These are phyloP conservation scores for Wickerhamomyces rabaulensis DNA, from an alignment of 805 yeast genomes.

Conservation along the genomic window DNA sequence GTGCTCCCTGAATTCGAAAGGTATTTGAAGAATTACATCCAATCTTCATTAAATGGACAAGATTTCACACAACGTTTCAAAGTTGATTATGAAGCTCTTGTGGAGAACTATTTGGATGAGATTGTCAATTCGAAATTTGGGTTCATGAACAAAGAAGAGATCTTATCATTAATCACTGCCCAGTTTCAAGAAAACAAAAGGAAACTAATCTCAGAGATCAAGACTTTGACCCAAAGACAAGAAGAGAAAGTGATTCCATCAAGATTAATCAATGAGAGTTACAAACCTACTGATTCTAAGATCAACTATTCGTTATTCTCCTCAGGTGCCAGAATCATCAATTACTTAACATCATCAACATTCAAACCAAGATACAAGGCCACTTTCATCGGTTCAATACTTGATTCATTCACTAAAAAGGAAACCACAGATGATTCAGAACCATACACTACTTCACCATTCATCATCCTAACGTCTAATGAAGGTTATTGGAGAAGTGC, in stretches of 20 bases:
- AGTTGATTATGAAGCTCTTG: constrained; percentile 11
- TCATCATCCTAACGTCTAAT: constrained; percentile 15
- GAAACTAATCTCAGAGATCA: constrained; percentile 18
- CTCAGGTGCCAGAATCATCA: constrained; percentile 33
- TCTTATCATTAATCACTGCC: constrained; percentile 13
- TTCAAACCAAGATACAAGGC: constrained; percentile 19
- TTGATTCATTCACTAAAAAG: neutral
- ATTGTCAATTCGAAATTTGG: constrained; percentile 14
- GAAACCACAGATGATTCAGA: neutral
- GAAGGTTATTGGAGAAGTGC: constrained; percentile 23
- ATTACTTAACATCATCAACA: constrained; percentile 30
- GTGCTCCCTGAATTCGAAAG: constrained; percentile 20
- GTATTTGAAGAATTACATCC: constrained; percentile 11
- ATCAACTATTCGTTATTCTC: constrained; percentile 29
- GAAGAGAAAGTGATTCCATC: constrained; percentile 4
- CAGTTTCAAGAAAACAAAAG: constrained; percentile 21
- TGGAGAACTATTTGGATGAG: constrained; percentile 15
- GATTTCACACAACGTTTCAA: constrained; percentile 5
- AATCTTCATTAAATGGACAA: constrained; percentile 2
- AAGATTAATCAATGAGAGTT: constrained; percentile 3
- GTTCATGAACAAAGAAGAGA: constrained; percentile 19
- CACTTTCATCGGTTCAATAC: neutral
- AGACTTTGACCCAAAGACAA: constrained; percentile 4
- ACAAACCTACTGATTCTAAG: constrained; percentile 18
- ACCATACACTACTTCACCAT: constrained; percentile 14